Evolutionary conservation across 1,284 basidiomycete species (phyloP), one percentile per base, ranked within the genome.

Genomic region (Papiliotrema fonsecae): DNA sequence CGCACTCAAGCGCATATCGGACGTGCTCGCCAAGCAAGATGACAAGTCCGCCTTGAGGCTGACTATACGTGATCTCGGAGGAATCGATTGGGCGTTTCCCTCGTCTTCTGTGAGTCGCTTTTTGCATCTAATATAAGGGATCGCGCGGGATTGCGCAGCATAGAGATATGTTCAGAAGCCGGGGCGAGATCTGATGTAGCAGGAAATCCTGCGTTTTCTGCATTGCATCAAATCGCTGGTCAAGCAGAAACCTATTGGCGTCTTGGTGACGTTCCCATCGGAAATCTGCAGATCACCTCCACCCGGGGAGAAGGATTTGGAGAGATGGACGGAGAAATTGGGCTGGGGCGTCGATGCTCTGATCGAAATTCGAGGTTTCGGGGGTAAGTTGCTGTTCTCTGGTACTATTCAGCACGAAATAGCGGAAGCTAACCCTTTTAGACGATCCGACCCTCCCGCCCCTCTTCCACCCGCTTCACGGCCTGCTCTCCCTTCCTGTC

Each of bases 381-480:
- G 86, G 45, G 82, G 88, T 88, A 69, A 52, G 82, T 75, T 27
- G 19, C 6, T 30, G 24, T 19, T 10, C n/a, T 32, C 21, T 25
- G n/a, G 22, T 47, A 26, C 14, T 22, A 22, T 16, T 18, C 22
- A 27, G 21, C 21, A n/a, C 14, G n/a, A n/a, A n/a, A n/a, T n/a
- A n/a, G n/a, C n/a, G n/a, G n/a, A n/a, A n/a, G n/a, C n/a, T n/a
- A n/a, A n/a, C 25, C 36, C 35, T 26, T 6, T 19, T 45, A 69
- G 65, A 66, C 43, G 65, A 70, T 36, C 70, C 72, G 1, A 60
- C 59, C 1, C 61, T 74, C 22, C 64, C 81, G 6, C 72, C 79
- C 1, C 75, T 82, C 42, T 93, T 92, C 69, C 85, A 88, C 31
- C 81, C 83, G 6, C 83, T 91, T 62, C 87, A 93, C 68, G 92